phyloP scores from a whole-genome alignment of 108 stramenopile species.

The Aureococcus anophagefferens region DNA sequence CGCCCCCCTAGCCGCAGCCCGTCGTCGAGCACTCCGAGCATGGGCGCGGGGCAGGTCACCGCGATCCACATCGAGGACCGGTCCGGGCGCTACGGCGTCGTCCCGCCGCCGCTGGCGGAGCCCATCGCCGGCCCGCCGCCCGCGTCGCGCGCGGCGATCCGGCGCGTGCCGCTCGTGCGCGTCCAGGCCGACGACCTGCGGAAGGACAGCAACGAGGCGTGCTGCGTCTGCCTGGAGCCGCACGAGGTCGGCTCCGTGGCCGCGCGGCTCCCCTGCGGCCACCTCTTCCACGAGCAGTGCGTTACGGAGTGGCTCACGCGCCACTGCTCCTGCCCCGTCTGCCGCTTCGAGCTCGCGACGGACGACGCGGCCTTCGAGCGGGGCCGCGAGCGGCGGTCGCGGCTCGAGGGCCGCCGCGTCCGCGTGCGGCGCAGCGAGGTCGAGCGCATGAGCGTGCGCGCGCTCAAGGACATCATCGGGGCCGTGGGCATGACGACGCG shows the following conservation, averaged over 20 bases:
- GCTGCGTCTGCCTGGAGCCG: conserved; percentile 66
- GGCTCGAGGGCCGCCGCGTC: conserved; percentile 32
- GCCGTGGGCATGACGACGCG: not conserved
- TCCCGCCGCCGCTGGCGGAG: not conserved
- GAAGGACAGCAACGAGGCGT: conserved; percentile 28
- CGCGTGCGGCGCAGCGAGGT: conserved; percentile 55
- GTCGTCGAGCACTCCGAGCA: too few species aligned
- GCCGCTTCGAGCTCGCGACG: conserved; percentile 62
- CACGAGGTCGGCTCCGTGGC: conserved; percentile 16
- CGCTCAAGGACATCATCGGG: conserved; percentile 30
- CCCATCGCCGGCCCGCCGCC: conserved; percentile 20
- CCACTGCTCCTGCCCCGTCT: conserved; percentile 69
- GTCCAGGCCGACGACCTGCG: conserved; percentile 53
- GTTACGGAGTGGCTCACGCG: conserved; percentile 48
- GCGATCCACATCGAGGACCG: too few species aligned
- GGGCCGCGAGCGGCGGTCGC: conserved; percentile 56
- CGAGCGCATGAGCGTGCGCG: conserved; percentile 38
- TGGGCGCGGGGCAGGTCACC: too few species aligned
- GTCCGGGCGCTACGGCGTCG: too few species aligned
- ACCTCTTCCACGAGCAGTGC: conserved; percentile 46
- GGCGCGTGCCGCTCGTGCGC: conserved; percentile 29
- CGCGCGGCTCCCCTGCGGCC: conserved; percentile 57
- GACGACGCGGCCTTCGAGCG: conserved; percentile 58
- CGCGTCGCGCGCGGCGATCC: conserved; percentile 23
- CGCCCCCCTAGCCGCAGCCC: too few species aligned